These are phyloP conservation scores for Leptomonas pyrrhocoris DNA, from an alignment of 208 protist genomes.

Conservation along the genomic window DNA sequence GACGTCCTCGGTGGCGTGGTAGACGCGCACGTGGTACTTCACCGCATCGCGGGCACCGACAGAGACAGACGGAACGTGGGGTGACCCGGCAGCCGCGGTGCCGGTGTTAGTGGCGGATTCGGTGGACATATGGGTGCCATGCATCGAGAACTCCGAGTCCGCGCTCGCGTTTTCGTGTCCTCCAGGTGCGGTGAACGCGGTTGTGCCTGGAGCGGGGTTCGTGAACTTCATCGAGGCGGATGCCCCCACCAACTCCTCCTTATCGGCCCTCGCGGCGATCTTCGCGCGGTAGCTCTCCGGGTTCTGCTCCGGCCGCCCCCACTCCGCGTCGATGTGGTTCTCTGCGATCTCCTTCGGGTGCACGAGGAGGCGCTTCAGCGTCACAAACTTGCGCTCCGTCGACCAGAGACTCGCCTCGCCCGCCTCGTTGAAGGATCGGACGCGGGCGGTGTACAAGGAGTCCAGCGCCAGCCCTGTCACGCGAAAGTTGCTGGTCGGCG, in stretches of 20 bases:
- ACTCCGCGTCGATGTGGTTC: constrained; percentile 65
- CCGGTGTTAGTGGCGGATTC: background rate
- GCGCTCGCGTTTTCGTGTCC: background rate
- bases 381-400: constrained; percentile 57
- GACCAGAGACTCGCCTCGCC: constrained; percentile 71
- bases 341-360: constrained; percentile 73
- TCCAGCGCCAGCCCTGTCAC: constrained; percentile 62
- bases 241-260: constrained; percentile 7
- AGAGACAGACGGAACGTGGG: background rate
- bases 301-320: constrained; percentile 70
- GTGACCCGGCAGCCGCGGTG: background rate
- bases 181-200: background rate
- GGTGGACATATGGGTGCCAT: background rate
- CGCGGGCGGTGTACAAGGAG: constrained; percentile 58
- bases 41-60: constrained; percentile 30
- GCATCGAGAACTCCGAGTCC: background rate
- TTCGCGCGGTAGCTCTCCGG: constrained; percentile 34
- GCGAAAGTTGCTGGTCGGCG: constrained; percentile 29
- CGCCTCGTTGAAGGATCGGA: constrained; percentile 68
- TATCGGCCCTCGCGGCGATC: constrained; percentile 11
- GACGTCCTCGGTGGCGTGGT: constrained; percentile 30
- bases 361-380: constrained; percentile 65
- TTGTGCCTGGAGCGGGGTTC: background rate
- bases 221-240: background rate
- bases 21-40: constrained; percentile 49